Base-by-base conservation (phyloP, 1,139 yeast species). In the Pichia sp. region DNA sequence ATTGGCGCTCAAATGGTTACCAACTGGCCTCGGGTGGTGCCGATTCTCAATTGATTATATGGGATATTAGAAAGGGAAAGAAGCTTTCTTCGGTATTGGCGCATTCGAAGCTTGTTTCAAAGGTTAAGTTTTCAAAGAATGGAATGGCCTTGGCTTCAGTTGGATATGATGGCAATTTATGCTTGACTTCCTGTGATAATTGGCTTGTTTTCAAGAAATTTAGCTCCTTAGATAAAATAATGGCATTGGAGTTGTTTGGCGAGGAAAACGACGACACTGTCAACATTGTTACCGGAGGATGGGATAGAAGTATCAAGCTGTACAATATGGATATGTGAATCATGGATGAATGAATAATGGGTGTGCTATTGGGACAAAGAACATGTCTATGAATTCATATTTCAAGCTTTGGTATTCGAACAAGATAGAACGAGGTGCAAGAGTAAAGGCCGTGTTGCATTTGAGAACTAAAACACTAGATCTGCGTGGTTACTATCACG, bases 21-120 rank as follows among this genome's bases (percentile, higher is more conserved):
- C 81, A 83, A 45, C 57, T 88, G 4, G 90, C 88, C 2, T 79
- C 94, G 0, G 97, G 87, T 3, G 79, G 95, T 49, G 95, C 86
- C 0, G 97, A 90, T 62, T 80, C 90, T 38, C 66, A 81, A 1
- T 73, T 87, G 9, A 83, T 84, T 56, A 70, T 90, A 1, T 92
- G 97, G 97, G 98, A 92, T 64, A 46, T 92, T 40, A 71, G 98
- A 41, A 64, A 42, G 44, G 69, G 62, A 53, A 59, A 64, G 10
- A 60, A 58, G 41, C 75, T 72, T 37, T 49, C 68, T 26, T 69
- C 67, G 1, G 76, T 92, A 3, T 81, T 90, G 1, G 94, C 94
- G 0, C 97, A 92, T 62, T 76, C 73, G 3, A 84, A 77, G 57
- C 62, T 87, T 28, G 79, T 90, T 0, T 79, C 95, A 6, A 86